Evolutionary conservation across 2,329 filamentous ascomycete species (phyloP), one percentile per base, ranked within the genome.

Genomic region (Xylaria sp.): DNA sequence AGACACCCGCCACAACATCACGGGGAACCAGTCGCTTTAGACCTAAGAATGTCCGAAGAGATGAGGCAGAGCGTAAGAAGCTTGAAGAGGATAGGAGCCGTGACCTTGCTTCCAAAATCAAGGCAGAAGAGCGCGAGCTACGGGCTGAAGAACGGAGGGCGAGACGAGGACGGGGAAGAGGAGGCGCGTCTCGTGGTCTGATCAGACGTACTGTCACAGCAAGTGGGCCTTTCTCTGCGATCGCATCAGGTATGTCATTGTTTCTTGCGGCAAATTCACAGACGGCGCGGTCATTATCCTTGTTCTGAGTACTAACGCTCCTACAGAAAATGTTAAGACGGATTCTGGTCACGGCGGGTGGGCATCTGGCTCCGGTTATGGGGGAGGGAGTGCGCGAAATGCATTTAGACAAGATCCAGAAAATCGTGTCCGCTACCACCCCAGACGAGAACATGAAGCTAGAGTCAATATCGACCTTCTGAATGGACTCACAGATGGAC

Each of bases 391-490:
- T 41, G 76, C 76, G 51, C 76, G 78, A 73, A 77, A 73, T 51
- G 64, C 70, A 56, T 57, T 73, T 69, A 66, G 74, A 73, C 3
- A 67, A 41, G 82, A 80, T 63, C 74, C 78, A 54, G 80, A 84
- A 62, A 77, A 76, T 51, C 78, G 79, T 64, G 67, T 70, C 58
- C 83, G 84, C 67, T 82, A 83, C 65, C 74, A 72, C 36, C 82
- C 79, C 49, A 83, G 85, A 68, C 78, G 79, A 46, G 79, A 83
- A 55, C 78, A 79, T 67, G 85, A 88, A 69, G 73, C 82, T 41
- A 80, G 87, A 77, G 85, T 89, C 75, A 88, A 89, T 72, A 85
- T 86, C 72, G 87, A 89, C 73, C 82, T 83, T 65, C 85, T 89
- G 57, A 86, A 85, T 72, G 83, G 78, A 72, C 81, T 62, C 74